Percentiles rank a stretch among this genome's conserved stretches.
Conservation (phyloP, 2,329 filamentous ascomycete genomes). For the Neoarthrinium moseri region DNA sequence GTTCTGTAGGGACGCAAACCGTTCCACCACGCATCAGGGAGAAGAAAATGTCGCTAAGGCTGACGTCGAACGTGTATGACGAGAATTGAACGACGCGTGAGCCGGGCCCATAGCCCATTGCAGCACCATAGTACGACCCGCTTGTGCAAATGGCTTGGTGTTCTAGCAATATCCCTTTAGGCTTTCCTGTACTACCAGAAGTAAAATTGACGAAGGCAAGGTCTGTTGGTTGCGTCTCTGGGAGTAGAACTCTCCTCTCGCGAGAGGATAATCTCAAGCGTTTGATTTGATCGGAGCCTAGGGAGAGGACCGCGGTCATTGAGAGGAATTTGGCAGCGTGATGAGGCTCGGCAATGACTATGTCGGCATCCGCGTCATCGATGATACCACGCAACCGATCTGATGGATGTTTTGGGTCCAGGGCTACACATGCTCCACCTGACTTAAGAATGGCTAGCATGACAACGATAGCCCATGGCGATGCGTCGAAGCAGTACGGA, state of each 20-base stretch:
- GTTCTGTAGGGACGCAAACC: conserved; percentile 2
- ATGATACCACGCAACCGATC: conserved; percentile 5
- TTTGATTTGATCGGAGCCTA: conserved; percentile 7
- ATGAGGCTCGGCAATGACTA: conserved; percentile 1
- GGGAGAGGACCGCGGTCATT: conserved; percentile 4
- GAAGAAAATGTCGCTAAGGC: conserved; percentile 5
- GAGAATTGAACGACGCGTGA: conserved; percentile 7
- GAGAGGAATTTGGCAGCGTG: conserved; percentile 8
- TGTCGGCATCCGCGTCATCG: conserved; percentile 1
- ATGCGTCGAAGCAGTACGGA: conserved; percentile 4
- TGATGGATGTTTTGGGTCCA: conserved; percentile 5
- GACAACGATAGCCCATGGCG: conserved; percentile 5
- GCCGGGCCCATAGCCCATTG: conserved; percentile 48
- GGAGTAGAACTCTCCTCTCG: background rate
- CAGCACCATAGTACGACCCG: background rate
- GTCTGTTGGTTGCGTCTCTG: background rate
- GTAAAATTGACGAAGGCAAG: conserved; percentile 10
- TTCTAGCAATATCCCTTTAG: conserved; percentile 10
- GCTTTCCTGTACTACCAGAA: conserved; percentile 10
- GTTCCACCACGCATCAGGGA: conserved; percentile 3
- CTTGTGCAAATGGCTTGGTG: conserved; percentile 6
- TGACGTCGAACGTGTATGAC: conserved; percentile 4
- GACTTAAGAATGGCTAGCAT: conserved; percentile 7
- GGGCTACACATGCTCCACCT: conserved; percentile 1
- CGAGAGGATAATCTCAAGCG: background rate